Conservation (phyloP, 1,139 yeast genomes). For the Taiozyma sp. region DNA sequence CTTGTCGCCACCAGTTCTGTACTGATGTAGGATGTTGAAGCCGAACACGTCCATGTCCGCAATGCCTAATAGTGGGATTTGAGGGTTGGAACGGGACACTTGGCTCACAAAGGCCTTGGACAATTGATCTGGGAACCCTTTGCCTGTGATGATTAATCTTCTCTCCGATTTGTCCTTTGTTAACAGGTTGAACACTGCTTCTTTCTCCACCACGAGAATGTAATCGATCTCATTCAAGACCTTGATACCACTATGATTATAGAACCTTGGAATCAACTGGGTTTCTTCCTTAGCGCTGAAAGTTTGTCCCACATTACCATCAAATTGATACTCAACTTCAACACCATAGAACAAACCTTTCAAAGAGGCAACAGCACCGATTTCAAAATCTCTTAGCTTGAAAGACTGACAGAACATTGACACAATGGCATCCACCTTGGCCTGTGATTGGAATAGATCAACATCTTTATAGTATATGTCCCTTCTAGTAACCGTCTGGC, state of each 20-base stretch:
- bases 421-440: conserved; percentile 37
- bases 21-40: conserved; percentile 46
- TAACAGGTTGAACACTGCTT: conserved; percentile 41
- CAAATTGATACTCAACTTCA: conserved; percentile 22
- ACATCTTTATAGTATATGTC: conserved; percentile 67
- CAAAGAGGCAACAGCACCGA: conserved; percentile 53
- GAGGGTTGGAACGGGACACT: conserved; percentile 41
- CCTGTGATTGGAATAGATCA: conserved; percentile 44
- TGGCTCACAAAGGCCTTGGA: conserved; percentile 55
- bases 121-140: conserved; percentile 68
- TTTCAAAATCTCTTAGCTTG: conserved; percentile 27
- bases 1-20: conserved; percentile 23
- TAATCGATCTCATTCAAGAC: conserved; percentile 19
- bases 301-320: conserved; percentile 11
- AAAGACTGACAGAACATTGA: conserved; percentile 26
- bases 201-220: conserved; percentile 62
- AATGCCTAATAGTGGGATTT: conserved; percentile 41
- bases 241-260: conserved; percentile 17
- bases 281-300: conserved; percentile 10
- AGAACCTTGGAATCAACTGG: conserved; percentile 26
- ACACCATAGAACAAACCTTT: conserved; percentile 53
- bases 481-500: conserved; percentile 42
- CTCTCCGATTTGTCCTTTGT: conserved; percentile 18
- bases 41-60: conserved; percentile 72
- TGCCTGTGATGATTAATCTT: conserved; percentile 47